Conservation (phyloP, 306 rosid genomes). For the Coriaria nepalensis region DNA sequence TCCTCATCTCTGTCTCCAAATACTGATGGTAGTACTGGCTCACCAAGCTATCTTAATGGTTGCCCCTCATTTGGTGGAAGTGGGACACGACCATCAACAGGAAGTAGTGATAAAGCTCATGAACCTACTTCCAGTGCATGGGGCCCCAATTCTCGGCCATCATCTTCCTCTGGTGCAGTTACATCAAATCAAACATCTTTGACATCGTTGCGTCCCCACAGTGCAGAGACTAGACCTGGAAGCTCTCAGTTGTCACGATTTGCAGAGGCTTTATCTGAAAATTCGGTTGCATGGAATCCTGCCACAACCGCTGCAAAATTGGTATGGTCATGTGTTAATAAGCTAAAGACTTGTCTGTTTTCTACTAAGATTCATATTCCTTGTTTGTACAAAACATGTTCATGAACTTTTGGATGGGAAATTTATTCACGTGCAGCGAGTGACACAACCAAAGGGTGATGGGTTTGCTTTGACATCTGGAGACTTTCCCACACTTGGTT, state of each 20-base stretch:
- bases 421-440: slow-evolving; percentile 38
- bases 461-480: slow-evolving; percentile 79
- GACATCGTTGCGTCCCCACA: slow-evolving; percentile 71
- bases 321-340: slow-evolving; percentile 30
- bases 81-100: slow-evolving; percentile 86
- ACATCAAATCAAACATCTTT: slow-evolving; percentile 59
- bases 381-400: no score
- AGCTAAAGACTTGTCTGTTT: slow-evolving; percentile 5
- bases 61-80: slow-evolving; percentile 92
- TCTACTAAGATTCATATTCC: neutral
- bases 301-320: slow-evolving; percentile 66
- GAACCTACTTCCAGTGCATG: slow-evolving; percentile 46
- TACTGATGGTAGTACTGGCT: slow-evolving; percentile 57
- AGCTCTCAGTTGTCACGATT: slow-evolving; percentile 92
- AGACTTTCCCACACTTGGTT: slow-evolving; percentile 95
- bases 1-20: slow-evolving; percentile 68
- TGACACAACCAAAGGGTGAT: slow-evolving; percentile 38
- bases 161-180: slow-evolving; percentile 81
- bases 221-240: slow-evolving; percentile 96
- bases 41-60: slow-evolving; percentile 70
- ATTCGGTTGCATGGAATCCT: slow-evolving; percentile 63
- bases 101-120: slow-evolving; percentile 73
- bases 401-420: no score
- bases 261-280: slow-evolving; percentile 67
- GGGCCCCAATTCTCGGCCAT: slow-evolving; percentile 88